Percentiles rank a stretch among this genome's conserved stretches.
Evolutionary conservation across 768 basidiomycete species (phyloP).

Genomic region (Termitomyces sp.): DNA sequence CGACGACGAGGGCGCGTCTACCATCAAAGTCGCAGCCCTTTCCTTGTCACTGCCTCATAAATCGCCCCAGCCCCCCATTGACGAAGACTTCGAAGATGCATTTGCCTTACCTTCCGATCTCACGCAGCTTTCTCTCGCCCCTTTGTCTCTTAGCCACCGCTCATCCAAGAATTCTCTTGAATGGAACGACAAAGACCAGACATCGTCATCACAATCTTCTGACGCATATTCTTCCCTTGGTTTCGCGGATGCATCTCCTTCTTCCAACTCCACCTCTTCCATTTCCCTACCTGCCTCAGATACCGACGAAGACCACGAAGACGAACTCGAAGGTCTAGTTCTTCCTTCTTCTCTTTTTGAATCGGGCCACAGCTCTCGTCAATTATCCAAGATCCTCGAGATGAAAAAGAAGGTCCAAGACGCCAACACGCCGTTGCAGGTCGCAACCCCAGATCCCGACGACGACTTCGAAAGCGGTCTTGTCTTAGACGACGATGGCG

Average conservation of each 20-base stretch:
- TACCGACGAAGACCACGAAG: slow-evolving; percentile 68
- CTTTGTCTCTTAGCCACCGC: slow-evolving; percentile 70
- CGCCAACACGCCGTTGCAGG: slow-evolving; percentile 35
- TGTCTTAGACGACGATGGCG: slow-evolving; percentile 77
- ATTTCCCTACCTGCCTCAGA: slow-evolving; percentile 67
- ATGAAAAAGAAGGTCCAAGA: slow-evolving; percentile 52
- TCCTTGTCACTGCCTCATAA: slow-evolving; percentile 32
- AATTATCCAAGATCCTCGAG: slow-evolving; percentile 49
- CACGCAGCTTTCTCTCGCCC: slow-evolving; percentile 78
- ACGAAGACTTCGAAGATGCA: slow-evolving; percentile 82
- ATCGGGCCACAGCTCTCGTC: slow-evolving; percentile 54
- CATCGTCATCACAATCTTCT: slow-evolving; percentile 82
- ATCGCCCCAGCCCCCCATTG: slow-evolving; percentile 40
- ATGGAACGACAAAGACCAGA: slow-evolving; percentile 83
- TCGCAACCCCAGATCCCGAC: slow-evolving; percentile 62
- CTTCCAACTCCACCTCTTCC: slow-evolving; percentile 69
- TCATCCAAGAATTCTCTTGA: slow-evolving; percentile 82
- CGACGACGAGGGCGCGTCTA: slow-evolving; percentile 79
- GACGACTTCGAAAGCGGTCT: slow-evolving; percentile 87
- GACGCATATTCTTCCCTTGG: slow-evolving; percentile 81
- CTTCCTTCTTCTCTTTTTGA: slow-evolving; percentile 76
- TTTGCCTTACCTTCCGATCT: slow-evolving; percentile 80
- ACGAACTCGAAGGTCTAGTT: slow-evolving; percentile 77
- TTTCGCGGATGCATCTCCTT: slow-evolving; percentile 67
- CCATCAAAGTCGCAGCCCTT: slow-evolving; percentile 69